Percentiles rank a stretch among this genome's conserved stretches.
These are phyloP conservation scores for Apiosordaria backusii DNA, from an alignment of 495 filamentous ascomycete genomes.

Conservation along the genomic window DNA sequence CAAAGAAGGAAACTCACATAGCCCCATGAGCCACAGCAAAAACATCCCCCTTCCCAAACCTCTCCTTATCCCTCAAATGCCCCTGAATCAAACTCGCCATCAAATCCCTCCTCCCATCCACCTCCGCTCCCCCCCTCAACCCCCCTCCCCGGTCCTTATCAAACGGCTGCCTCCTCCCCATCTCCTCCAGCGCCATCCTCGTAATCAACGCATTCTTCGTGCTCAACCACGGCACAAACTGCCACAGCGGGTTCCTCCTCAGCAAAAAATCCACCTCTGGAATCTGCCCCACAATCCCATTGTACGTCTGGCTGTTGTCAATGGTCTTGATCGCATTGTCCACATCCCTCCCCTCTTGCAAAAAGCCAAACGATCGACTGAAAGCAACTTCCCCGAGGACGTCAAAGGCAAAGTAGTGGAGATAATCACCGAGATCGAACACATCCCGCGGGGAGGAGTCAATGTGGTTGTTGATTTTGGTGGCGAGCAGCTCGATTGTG, in stretches of 20 bases:
- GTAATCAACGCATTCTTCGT: constrained; percentile 50
- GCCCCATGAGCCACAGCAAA: constrained; percentile 54
- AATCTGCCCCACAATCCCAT: constrained; percentile 52
- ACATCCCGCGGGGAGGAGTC: constrained; percentile 8
- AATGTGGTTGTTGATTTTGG: constrained; percentile 39
- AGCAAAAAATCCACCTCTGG: constrained; percentile 48
- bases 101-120: constrained; percentile 46
- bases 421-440: constrained; percentile 49
- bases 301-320: constrained; percentile 52
- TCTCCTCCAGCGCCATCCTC: constrained; percentile 48
- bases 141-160: constrained; percentile 41
- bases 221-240: constrained; percentile 44
- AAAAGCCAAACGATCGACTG: constrained; percentile 60
- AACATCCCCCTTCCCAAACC: constrained; percentile 49
- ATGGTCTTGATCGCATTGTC: constrained; percentile 53
- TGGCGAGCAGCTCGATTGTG: constrained; percentile 42
- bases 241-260: constrained; percentile 48
- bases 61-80: constrained; percentile 44
- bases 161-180: constrained; percentile 44
- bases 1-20: constrained; percentile 37
- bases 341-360: constrained; percentile 56
- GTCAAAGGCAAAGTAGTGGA: constrained; percentile 57
- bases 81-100: constrained; percentile 47
- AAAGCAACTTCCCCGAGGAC: constrained; percentile 62
- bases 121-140: constrained; percentile 27